Evolutionary conservation across 495 filamentous ascomycete species (phyloP).

Genomic region (Aspergillus asperescens): DNA sequence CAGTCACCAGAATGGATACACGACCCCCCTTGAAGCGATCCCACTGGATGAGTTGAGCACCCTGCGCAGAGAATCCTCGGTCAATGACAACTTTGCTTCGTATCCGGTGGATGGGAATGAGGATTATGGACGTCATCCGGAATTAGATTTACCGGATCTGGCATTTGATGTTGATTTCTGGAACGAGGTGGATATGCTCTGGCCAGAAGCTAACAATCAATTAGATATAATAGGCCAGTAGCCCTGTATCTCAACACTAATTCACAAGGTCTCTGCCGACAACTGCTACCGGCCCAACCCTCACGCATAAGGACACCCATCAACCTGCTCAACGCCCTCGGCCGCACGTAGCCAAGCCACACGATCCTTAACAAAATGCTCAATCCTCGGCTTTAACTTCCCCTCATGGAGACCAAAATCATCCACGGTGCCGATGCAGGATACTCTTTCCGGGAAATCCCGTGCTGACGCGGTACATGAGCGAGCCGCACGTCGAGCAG

Average conservation of each 20-base stretch:
- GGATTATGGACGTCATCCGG: not conserved
- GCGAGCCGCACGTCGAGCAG: not conserved
- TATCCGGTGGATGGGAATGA: not conserved
- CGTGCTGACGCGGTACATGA: not conserved
- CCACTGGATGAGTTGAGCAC: not conserved
- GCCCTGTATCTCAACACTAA: no score
- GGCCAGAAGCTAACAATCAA: not conserved
- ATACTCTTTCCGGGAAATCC: not conserved
- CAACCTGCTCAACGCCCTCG: not conserved
- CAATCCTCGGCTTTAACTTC: not conserved
- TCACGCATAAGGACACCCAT: not conserved
- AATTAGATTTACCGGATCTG: not conserved
- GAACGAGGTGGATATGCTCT: constrained; percentile 1
- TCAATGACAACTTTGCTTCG: not conserved
- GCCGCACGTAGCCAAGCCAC: not conserved
- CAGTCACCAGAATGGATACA: not conserved
- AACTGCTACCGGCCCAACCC: no score
- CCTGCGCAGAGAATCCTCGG: not conserved
- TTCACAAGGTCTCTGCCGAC: no score
- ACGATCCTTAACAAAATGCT: constrained; percentile 5
- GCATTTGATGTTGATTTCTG: constrained; percentile 4
- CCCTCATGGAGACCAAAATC: not conserved
- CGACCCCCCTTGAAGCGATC: not conserved
- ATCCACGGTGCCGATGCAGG: not conserved
- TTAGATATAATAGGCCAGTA: no score